Conservation (phyloP, 1,139 yeast genomes). For the Yamadazyma dushanensis region DNA sequence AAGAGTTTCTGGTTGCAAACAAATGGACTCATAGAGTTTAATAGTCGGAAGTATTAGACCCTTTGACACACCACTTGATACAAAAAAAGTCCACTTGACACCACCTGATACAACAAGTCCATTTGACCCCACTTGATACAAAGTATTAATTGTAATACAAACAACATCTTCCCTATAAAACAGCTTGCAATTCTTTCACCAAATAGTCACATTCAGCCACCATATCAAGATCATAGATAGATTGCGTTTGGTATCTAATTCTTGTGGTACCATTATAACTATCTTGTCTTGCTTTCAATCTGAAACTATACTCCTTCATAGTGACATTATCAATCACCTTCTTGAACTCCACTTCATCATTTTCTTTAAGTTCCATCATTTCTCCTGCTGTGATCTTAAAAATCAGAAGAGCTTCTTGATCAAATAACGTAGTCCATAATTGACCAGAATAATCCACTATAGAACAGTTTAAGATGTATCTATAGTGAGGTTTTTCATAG, state of each 20-base stretch:
- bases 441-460: conserved; percentile 81
- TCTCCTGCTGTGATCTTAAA: conserved; percentile 73
- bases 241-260: conserved; percentile 70
- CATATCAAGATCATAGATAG: conserved; percentile 57
- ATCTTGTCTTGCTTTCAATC: conserved; percentile 82
- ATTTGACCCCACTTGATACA: no score
- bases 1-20: conserved; percentile 64
- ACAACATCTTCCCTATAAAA: conserved; percentile 22
- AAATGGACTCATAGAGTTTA: conserved; percentile 51
- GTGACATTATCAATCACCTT: conserved; percentile 52
- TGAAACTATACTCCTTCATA: conserved; percentile 70
- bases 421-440: conserved; percentile 85
- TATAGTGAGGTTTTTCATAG: conserved; percentile 67
- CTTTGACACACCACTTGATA: no score
- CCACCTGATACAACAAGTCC: no score
- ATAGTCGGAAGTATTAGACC: conserved; percentile 10
- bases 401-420: conserved; percentile 72
- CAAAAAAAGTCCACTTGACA: no score
- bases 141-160: no score
- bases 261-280: conserved; percentile 76
- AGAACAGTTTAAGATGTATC: conserved; percentile 74
- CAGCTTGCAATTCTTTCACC: conserved; percentile 47
- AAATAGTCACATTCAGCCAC: conserved; percentile 63
- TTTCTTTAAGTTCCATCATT: conserved; percentile 50
- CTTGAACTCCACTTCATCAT: conserved; percentile 47